Percentiles rank a stretch among this genome's conserved stretches.
Evolutionary conservation across 441 rosid genomes (phyloP).

Genomic region (Gossypium davidsonii): DNA sequence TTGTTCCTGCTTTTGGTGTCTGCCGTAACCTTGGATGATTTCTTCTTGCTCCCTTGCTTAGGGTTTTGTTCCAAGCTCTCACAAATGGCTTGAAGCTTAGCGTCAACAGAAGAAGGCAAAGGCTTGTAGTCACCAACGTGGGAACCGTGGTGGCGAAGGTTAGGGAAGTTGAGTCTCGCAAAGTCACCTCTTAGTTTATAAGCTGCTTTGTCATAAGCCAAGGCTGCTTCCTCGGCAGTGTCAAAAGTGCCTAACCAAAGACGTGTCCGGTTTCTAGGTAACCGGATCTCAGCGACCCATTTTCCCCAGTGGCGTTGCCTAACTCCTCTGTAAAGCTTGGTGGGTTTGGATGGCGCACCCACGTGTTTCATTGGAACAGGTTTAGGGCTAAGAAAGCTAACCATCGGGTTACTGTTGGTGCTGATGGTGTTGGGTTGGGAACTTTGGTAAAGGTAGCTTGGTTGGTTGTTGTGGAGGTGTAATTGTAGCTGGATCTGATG

Average conservation of each 20-base stretch:
- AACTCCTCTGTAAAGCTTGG: slow-evolving; percentile 57
- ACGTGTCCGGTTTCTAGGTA: slow-evolving; percentile 54
- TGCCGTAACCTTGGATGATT: slow-evolving; percentile 12
- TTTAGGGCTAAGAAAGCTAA: slow-evolving; percentile 38
- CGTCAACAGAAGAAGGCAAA: slow-evolving; percentile 59
- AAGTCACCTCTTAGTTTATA: slow-evolving; percentile 54
- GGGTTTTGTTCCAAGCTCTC: slow-evolving; percentile 43
- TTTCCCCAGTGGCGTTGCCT: slow-evolving; percentile 69
- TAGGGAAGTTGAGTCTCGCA: slow-evolving; percentile 59
- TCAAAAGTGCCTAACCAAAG: slow-evolving; percentile 66
- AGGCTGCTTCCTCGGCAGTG: slow-evolving; percentile 65
- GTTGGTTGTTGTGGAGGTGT: slow-evolving; percentile 33
- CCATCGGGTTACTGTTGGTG: slow-evolving; percentile 4
- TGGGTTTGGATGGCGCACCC: slow-evolving; percentile 35
- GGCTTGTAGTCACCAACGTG: slow-evolving; percentile 55
- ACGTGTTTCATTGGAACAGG: slow-evolving; percentile 41
- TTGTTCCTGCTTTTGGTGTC: slow-evolving; percentile 1
- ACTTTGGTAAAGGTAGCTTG: background rate
- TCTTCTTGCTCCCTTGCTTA: slow-evolving; percentile 42
- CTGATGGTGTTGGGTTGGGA: background rate
- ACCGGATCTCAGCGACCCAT: slow-evolving; percentile 74
- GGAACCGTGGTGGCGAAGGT: slow-evolving; percentile 43
- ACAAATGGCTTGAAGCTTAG: slow-evolving; percentile 59
- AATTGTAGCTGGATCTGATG: slow-evolving; percentile 35
- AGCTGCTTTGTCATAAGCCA: slow-evolving; percentile 56